Base-by-base conservation (phyloP, 441 rosid species). In the Croton laevigatus region DNA sequence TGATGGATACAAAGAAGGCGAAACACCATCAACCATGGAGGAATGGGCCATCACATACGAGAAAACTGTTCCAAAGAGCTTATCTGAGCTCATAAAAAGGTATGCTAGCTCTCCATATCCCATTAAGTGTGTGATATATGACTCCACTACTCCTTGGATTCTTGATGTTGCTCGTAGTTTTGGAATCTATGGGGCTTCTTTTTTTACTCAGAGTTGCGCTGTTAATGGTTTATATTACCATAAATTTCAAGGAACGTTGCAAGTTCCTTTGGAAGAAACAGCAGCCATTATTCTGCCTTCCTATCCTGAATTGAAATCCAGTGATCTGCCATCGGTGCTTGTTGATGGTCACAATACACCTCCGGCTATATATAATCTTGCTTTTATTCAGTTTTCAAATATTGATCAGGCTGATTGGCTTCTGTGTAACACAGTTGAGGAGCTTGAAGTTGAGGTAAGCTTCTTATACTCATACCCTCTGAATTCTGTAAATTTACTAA, bases 371-470 rank as follows among this genome's bases (percentile, higher is more conserved):
- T 5, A 44, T 3, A 19, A 59, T 4, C 0, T 74, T 2, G 0
- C 32, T 10, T 0, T 45, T 0, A 5, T 22, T 19, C 82, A 79
- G 74, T 76, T 81, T 74, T 65, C 75, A 1, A 73, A 72, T 44
- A 27, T 79, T 36, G 11, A 38, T 3, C 49, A 74, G 67, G 76
- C 69, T 8, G 71, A 68, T 13, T 77, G 74, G 78, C 22, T 77
- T 14, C 36, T 79, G 0, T 17, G 53, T 20, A 82, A 77, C 65
- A 75, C n/a, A 76, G 13, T 79, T 79, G 61, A 38, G 59, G 1
- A 61, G 45, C 73, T 65, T 79, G 83, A 88, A 76, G 76, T 71
- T 16, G 76, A 84, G 83, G 90, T 88, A 81, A 44, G 2, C 11
- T 16, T 13, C n/a, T 45, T 7, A 12, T 45, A 12, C 10, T 12